Evolutionary conservation across 768 basidiomycete genomes (phyloP).

Genomic region (Rubroboletus pulcherrimus): DNA sequence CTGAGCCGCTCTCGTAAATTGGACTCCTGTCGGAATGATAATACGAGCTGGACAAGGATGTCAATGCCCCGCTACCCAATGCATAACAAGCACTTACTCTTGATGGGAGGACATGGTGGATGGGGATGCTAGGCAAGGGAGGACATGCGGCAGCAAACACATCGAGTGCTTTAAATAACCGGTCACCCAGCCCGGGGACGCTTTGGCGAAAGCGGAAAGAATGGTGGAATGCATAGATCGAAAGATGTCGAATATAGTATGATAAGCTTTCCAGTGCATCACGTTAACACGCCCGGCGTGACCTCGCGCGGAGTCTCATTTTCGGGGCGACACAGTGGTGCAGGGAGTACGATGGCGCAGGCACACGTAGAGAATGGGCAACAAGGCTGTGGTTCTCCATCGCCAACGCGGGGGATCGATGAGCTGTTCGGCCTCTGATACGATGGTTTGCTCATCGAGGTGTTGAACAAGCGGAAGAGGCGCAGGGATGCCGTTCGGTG

Average conservation of each 20-base stretch:
- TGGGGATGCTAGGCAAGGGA: conserved; percentile 1
- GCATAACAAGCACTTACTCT: conserved; percentile 11
- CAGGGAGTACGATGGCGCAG: conserved; percentile 8
- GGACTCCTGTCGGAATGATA: neutral
- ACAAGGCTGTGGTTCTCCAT: conserved; percentile 24
- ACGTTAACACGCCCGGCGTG: conserved; percentile 12
- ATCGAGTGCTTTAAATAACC: conserved; percentile 24
- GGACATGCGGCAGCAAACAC: conserved; percentile 3
- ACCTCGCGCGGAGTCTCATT: conserved; percentile 11
- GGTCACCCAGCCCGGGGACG: conserved; percentile 7
- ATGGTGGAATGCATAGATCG: conserved; percentile 22
- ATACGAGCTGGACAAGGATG: conserved; percentile 1
- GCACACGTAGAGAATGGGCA: conserved; percentile 1
- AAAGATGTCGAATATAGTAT: conserved; percentile 15
- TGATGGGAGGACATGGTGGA: conserved; percentile 20
- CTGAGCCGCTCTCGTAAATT: conserved; percentile 1
- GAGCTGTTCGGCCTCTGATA: neutral
- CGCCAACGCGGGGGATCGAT: conserved; percentile 10
- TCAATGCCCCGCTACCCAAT: conserved; percentile 2
- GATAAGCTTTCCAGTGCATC: conserved; percentile 28
- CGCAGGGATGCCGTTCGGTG: conserved; percentile 15
- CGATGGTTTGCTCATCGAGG: neutral
- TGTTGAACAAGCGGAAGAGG: conserved; percentile 9
- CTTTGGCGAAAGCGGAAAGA: conserved; percentile 17
- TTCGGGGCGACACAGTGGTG: neutral